Evolutionary conservation across 2,329 filamentous ascomycete species (phyloP).

Genomic region (Microthyrium microscopicum): DNA sequence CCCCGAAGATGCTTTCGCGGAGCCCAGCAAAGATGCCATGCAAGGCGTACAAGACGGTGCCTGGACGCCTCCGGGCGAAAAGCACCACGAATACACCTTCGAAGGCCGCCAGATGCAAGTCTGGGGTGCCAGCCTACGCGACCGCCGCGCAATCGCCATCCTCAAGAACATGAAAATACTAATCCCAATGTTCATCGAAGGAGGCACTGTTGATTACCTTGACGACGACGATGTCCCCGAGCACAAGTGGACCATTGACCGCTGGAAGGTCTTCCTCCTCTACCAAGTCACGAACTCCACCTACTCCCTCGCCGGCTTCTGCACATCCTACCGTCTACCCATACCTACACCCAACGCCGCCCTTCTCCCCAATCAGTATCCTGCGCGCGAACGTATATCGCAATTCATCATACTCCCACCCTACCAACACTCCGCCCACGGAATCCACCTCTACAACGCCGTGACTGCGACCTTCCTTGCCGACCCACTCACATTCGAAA

Average conservation of each 20-base stretch:
- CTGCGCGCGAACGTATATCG: constrained; percentile 73
- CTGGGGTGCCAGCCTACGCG: constrained; percentile 61
- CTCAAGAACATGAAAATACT: constrained; percentile 71
- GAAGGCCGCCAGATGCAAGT: constrained; percentile 50
- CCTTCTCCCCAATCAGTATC: constrained; percentile 31
- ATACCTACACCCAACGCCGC: neutral
- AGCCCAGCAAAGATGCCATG: constrained; percentile 35
- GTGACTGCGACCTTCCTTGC: constrained; percentile 57
- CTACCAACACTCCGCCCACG: constrained; percentile 68
- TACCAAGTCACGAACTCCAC: constrained; percentile 13
- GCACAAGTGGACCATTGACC: constrained; percentile 54
- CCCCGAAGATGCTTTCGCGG: constrained; percentile 43
- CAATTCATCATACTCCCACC: constrained; percentile 86
- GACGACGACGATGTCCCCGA: constrained; percentile 50
- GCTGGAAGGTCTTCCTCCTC: constrained; percentile 87
- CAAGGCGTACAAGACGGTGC: constrained; percentile 9
- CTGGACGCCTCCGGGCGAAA: constrained; percentile 60
- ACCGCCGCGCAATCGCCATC: constrained; percentile 52
- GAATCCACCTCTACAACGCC: constrained; percentile 61
- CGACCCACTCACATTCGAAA: constrained; percentile 54
- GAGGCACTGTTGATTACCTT: constrained; percentile 59
- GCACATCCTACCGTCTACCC: constrained; percentile 62
- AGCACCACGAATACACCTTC: constrained; percentile 46
- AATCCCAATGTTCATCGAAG: constrained; percentile 80
- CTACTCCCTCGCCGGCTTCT: constrained; percentile 77